Evolutionary conservation across 83 land plant genomes (phyloP).

Genomic region (Picea abies): DNA sequence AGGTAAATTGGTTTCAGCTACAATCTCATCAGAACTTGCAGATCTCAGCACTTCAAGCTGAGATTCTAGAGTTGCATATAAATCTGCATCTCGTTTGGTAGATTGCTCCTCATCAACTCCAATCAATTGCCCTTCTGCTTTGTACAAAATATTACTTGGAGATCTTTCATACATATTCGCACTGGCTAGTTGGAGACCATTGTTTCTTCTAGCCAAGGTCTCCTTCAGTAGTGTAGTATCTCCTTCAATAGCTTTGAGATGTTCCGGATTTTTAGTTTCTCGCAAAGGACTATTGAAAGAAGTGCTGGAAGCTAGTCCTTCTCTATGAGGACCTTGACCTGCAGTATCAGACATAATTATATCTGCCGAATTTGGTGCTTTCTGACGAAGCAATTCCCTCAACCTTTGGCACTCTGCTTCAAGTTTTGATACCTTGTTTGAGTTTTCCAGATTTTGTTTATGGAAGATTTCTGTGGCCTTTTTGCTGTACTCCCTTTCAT

Average conservation of each 20-base stretch:
- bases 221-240: too few species aligned
- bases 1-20: not conserved
- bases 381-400: not conserved
- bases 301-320: too few species aligned
- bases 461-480: conserved; percentile 30
- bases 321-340: too few species aligned
- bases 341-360: too few species aligned
- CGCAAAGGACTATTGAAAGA: too few species aligned
- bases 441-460: conserved; percentile 39
- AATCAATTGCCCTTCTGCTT: too few species aligned
- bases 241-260: too few species aligned
- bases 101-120: not conserved
- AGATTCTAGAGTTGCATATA: not conserved
- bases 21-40: not conserved
- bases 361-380: not conserved
- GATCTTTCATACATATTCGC: too few species aligned
- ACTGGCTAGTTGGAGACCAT: not conserved
- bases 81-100: too few species aligned
- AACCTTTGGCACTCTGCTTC: conserved; percentile 47
- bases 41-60: conserved; percentile 4
- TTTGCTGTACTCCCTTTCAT: conserved; percentile 36
- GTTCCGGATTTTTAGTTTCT: too few species aligned
- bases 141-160: not conserved
- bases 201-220: not conserved
- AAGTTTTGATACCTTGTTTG: conserved; percentile 44